These are phyloP conservation scores for Yamadazyma spencermartinsiae DNA, from an alignment of 1,139 yeast genomes.

Conservation along the genomic window DNA sequence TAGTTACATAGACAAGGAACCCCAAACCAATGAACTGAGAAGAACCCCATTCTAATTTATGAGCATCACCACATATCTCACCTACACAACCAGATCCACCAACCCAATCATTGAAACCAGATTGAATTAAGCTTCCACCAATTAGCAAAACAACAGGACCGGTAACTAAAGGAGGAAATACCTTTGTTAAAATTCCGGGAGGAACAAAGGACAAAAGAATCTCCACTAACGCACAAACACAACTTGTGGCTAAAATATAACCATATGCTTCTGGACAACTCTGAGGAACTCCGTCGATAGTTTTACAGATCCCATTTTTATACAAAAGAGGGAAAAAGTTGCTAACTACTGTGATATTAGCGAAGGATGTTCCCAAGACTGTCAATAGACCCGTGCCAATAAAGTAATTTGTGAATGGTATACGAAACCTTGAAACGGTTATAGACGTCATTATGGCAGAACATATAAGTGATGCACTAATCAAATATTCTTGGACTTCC, in stretches of 20 bases:
- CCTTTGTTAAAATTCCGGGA: conserved; percentile 57
- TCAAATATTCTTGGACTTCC: conserved; percentile 61
- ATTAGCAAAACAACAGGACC: conserved; percentile 85
- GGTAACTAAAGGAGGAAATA: conserved; percentile 84
- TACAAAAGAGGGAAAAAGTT: conserved; percentile 80
- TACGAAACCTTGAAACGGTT: conserved; percentile 76
- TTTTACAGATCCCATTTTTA: conserved; percentile 63
- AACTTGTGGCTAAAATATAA: conserved; percentile 72
- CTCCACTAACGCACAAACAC: conserved; percentile 71
- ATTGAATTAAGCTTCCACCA: conserved; percentile 62
- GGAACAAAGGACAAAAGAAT: conserved; percentile 71
- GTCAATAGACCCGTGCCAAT: conserved; percentile 82
- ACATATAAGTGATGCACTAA: conserved; percentile 69
- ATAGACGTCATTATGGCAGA: conserved; percentile 69
- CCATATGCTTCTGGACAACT: conserved; percentile 90
- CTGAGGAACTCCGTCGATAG: conserved; percentile 55
- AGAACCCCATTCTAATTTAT: conserved; percentile 65
- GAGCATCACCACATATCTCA: conserved; percentile 21
- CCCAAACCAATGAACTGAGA: conserved; percentile 83
- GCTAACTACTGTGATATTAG: conserved; percentile 73
- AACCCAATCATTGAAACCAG: conserved; percentile 78
- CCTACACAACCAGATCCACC: conserved; percentile 75
- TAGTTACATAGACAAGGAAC: conserved; percentile 69
- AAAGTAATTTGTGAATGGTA: conserved; percentile 67
- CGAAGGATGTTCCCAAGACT: conserved; percentile 85